A percentile compares a stretch with the other conserved stretches of the same genome.
These are phyloP conservation scores for Exobasidium rhododendri DNA, from an alignment of 1,284 basidiomycete genomes.

Conservation along the genomic window DNA sequence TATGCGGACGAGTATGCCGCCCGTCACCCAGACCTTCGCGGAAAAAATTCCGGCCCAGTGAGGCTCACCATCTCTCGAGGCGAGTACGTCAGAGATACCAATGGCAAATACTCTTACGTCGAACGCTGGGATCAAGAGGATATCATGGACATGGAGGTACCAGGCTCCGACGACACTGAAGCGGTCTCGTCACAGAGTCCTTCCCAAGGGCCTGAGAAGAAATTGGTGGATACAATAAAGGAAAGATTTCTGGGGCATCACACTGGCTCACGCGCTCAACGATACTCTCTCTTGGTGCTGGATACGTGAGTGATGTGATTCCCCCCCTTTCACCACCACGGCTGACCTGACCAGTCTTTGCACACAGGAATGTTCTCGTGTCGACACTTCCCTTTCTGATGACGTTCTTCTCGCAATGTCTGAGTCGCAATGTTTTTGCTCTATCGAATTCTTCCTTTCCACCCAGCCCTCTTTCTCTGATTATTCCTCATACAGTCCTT, in stretches of 20 bases:
- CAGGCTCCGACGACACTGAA: background rate
- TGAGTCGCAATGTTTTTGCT: background rate
- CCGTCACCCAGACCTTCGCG: background rate
- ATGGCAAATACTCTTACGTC: background rate
- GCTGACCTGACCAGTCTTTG: too few relatives aligned
- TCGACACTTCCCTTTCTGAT: background rate
- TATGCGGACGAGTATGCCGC: background rate
- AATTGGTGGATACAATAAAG: background rate
- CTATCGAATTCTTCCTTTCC: background rate
- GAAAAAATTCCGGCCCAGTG: background rate
- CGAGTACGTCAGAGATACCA: background rate
- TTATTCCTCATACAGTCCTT: background rate
- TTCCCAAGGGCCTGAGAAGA: background rate
- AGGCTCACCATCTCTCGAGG: background rate
- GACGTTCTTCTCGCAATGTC: conserved; percentile 2
- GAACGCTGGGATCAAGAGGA: conserved; percentile 1
- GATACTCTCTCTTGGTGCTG: background rate
- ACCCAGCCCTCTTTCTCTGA: background rate
- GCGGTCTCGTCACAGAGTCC: background rate
- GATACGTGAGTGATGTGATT: background rate
- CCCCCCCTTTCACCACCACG: too few relatives aligned
- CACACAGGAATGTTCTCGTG: background rate
- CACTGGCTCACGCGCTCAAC: background rate
- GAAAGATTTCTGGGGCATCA: background rate
- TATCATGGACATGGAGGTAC: background rate